These are phyloP conservation scores for Linnemannia zychae DNA, from an alignment of 192 early-diverging fungal species.

Conservation along the genomic window DNA sequence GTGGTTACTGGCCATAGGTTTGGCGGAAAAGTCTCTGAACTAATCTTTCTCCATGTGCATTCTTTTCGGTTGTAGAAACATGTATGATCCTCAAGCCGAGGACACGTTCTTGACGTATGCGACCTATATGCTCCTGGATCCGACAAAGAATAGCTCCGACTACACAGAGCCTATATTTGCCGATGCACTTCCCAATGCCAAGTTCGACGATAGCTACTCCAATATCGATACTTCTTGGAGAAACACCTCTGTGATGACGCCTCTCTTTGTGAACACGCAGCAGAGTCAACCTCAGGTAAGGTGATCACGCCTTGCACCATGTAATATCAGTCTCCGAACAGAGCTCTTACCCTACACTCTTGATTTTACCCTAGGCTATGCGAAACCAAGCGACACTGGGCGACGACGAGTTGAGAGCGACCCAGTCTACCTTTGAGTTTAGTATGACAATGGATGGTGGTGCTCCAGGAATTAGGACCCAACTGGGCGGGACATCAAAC, in stretches of 20 bases:
- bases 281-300: slow-evolving; percentile 57
- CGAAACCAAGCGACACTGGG: neutral
- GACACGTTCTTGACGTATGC: slow-evolving; percentile 72
- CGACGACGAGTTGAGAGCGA: slow-evolving; percentile 53
- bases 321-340: neutral
- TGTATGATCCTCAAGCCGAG: slow-evolving; percentile 76
- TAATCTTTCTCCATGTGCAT: neutral
- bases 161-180: slow-evolving; percentile 75
- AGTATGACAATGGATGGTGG: slow-evolving; percentile 60
- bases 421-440: slow-evolving; percentile 59
- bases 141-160: slow-evolving; percentile 69
- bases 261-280: slow-evolving; percentile 69
- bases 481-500: slow-evolving; percentile 29
- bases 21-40: neutral
- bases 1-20: neutral
- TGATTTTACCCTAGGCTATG: neutral
- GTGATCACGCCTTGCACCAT: neutral
- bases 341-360: neutral
- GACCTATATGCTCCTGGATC: slow-evolving; percentile 70
- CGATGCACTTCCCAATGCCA: slow-evolving; percentile 74
- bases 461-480: slow-evolving; percentile 34
- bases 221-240: slow-evolving; percentile 73
- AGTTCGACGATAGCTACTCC: slow-evolving; percentile 69
- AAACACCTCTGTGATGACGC: slow-evolving; percentile 68
- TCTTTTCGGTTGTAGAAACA: slow-evolving; percentile 46